A percentile compares a stretch with the other conserved stretches of the same genome.
Conservation (phyloP, 2,329 filamentous ascomycete genomes). For the Aureobasidium mangrovei region DNA sequence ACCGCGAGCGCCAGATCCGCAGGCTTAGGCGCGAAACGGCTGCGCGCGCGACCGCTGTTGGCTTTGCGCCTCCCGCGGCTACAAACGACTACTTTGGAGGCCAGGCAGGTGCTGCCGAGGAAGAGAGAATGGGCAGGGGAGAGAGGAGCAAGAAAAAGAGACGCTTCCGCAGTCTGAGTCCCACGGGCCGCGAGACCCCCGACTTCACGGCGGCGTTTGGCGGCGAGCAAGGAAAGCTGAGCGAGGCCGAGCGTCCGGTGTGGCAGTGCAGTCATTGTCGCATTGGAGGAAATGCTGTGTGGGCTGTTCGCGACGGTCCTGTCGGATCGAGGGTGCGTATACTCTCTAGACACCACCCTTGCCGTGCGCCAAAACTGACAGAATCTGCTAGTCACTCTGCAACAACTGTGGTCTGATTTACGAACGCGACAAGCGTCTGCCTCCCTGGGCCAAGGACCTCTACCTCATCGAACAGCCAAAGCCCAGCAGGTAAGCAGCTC, state of each 20-base stretch:
- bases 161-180: slow-evolving; percentile 80
- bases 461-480: slow-evolving; percentile 42
- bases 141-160: slow-evolving; percentile 94
- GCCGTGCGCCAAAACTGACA: slow-evolving; percentile 19
- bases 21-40: slow-evolving; percentile 84
- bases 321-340: slow-evolving; percentile 66
- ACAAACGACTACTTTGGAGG: slow-evolving; percentile 50
- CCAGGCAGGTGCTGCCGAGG: slow-evolving; percentile 31
- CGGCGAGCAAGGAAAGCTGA: slow-evolving; percentile 53
- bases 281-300: slow-evolving; percentile 82
- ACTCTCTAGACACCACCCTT: background rate
- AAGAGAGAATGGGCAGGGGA: slow-evolving; percentile 83
- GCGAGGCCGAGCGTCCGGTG: slow-evolving; percentile 63
- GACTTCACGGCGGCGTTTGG: slow-evolving; percentile 62
- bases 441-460: slow-evolving; percentile 64
- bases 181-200: slow-evolving; percentile 72
- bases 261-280: slow-evolving; percentile 88
- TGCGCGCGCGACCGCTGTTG: slow-evolving; percentile 48
- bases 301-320: slow-evolving; percentile 90
- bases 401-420: slow-evolving; percentile 87
- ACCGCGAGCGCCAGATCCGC: slow-evolving; percentile 83
- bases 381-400: slow-evolving; percentile 61
- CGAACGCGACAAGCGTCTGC: slow-evolving; percentile 76
- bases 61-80: slow-evolving; percentile 40
- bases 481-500: slow-evolving; percentile 16